Conservation (phyloP, 192 early-diverging fungal genomes). For the Nowakowskiella sp. region DNA sequence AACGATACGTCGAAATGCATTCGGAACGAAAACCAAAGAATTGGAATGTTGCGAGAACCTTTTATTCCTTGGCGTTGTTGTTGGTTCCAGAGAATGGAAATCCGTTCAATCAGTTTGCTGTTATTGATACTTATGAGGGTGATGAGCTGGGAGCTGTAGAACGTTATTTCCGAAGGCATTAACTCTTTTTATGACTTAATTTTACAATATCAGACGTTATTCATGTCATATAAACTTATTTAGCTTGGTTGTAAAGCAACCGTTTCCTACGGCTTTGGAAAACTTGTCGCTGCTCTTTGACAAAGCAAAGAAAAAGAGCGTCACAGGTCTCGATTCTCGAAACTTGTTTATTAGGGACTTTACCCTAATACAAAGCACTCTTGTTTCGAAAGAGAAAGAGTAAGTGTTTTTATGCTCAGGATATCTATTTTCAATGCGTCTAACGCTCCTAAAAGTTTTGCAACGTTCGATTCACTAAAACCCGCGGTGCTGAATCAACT, state of each 20-base stretch:
- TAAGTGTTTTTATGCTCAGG: neutral
- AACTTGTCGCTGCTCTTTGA: slow-evolving; percentile 25
- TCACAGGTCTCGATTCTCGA: no score
- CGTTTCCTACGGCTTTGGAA: slow-evolving; percentile 26
- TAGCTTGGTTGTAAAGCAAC: slow-evolving; percentile 17
- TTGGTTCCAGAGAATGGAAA: slow-evolving; percentile 56
- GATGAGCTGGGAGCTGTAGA: slow-evolving; percentile 23
- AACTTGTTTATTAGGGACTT: neutral
- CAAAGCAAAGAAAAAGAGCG: slow-evolving; percentile 20
- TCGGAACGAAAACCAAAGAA: slow-evolving; percentile 47
- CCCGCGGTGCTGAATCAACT: no score
- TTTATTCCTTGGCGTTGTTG: slow-evolving; percentile 54
- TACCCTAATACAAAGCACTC: slow-evolving; percentile 1
- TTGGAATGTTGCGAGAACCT: slow-evolving; percentile 47
- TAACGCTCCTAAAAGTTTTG: slow-evolving; percentile 8
- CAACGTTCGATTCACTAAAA: no score
- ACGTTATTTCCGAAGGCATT: slow-evolving; percentile 19
- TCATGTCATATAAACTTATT: no score
- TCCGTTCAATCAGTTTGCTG: slow-evolving; percentile 72
- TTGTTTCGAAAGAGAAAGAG: slow-evolving; percentile 7
- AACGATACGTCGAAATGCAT: slow-evolving; percentile 54
- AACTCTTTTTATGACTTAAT: neutral
- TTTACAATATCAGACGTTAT: neutral
- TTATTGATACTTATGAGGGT: slow-evolving; percentile 47
- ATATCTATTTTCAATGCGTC: neutral